A percentile compares a stretch with the other conserved stretches of the same genome.
Evolutionary conservation across 768 basidiomycete genomes (phyloP).

Genomic region (Lentinula raphanica): DNA sequence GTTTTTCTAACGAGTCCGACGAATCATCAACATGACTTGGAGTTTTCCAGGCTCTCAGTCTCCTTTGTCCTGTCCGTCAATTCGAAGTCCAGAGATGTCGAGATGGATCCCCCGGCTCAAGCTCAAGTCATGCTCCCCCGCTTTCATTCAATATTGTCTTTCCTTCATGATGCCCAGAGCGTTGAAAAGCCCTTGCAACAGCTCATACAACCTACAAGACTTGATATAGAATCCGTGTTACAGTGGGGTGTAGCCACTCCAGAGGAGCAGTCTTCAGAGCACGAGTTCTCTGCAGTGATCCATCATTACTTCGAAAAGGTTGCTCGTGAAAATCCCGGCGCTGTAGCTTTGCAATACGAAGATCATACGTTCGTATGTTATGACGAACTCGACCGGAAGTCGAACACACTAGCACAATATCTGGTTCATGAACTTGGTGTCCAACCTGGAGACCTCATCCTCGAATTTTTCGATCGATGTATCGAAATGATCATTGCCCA

Average conservation of each 20-base stretch:
- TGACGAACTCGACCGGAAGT: conserved; percentile 3
- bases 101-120: not conserved
- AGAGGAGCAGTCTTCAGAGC: not conserved
- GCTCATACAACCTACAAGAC: not conserved
- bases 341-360: not conserved
- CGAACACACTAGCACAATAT: not conserved
- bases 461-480: conserved; percentile 5
- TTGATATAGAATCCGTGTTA: not conserved
- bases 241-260: not conserved
- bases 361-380: conserved; percentile 4
- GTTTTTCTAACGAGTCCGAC: not conserved
- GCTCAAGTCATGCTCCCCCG: not conserved
- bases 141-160: not conserved
- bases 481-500: conserved; percentile 18
- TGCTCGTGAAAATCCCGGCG: not conserved
- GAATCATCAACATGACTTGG: not conserved
- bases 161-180: not conserved
- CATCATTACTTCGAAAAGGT: not conserved
- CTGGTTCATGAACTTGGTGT: not conserved
- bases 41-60: not conserved
- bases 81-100: not conserved
- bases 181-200: not conserved
- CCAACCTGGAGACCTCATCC: not conserved
- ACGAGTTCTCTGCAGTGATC: not conserved
- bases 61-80: not conserved